A percentile compares a stretch with the other conserved stretches of the same genome.
phyloP scores from a whole-genome alignment of 2,329 filamentous ascomycete genomes.

The Trichoderma atrobrunneum region DNA sequence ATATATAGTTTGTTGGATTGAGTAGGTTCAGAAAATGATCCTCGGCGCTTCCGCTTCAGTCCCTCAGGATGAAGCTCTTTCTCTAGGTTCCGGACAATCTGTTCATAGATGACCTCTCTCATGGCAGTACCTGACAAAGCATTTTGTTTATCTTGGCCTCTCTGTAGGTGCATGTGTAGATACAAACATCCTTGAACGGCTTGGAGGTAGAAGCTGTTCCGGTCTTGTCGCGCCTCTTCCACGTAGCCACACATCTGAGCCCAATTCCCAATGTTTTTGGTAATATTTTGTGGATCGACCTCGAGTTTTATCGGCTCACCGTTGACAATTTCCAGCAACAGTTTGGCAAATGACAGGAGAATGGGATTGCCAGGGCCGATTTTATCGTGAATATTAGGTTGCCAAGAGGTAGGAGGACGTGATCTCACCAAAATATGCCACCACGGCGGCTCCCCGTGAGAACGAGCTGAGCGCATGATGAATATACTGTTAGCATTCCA shows the following conservation, averaged over 20 bases:
- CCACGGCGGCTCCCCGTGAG: background rate
- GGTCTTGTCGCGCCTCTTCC: slow-evolving; percentile 6
- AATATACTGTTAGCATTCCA: slow-evolving; percentile 14
- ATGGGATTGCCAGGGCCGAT: slow-evolving; percentile 13
- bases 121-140: background rate
- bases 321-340: slow-evolving; percentile 10
- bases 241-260: slow-evolving; percentile 9
- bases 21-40: background rate
- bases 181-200: slow-evolving; percentile 15
- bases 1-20: background rate
- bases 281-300: background rate
- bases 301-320: slow-evolving; percentile 10
- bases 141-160: background rate
- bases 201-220: slow-evolving; percentile 15
- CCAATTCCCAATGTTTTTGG: slow-evolving; percentile 9
- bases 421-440: slow-evolving; percentile 6
- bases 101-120: slow-evolving; percentile 14
- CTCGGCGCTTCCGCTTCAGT: slow-evolving; percentile 9
- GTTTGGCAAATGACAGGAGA: slow-evolving; percentile 16
- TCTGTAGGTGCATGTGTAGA: slow-evolving; percentile 1
- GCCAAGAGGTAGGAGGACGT: background rate
- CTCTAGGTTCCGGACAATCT: slow-evolving; percentile 15
- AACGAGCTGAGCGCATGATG: background rate
- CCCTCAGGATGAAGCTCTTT: slow-evolving; percentile 5
- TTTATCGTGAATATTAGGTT: background rate